Percentiles rank a stretch among this genome's conserved stretches.
phyloP scores from a whole-genome alignment of 2,329 filamentous ascomycete genomes.

The Penicillium italicum region DNA sequence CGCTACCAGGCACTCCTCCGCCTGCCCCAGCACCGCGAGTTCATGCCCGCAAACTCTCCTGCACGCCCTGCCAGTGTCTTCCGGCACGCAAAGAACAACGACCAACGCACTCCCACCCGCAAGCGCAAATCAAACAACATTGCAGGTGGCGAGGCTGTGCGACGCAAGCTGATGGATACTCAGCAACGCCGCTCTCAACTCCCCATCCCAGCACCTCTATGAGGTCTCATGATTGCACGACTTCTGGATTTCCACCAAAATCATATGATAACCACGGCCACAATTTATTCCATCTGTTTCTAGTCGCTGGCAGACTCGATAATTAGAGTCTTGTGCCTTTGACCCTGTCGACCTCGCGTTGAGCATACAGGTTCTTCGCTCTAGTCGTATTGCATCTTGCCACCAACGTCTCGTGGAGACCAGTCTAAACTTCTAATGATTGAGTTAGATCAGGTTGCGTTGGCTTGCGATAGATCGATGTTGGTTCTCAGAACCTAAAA shows the following conservation, averaged over 20 bases:
- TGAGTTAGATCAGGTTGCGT: background rate
- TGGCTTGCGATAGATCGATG: constrained; percentile 15
- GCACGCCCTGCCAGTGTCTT: constrained; percentile 44
- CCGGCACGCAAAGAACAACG: constrained; percentile 39
- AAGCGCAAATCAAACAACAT: constrained; percentile 40
- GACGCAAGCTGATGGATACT: constrained; percentile 44
- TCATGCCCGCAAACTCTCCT: constrained; percentile 45
- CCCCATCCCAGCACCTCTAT: constrained; percentile 28
- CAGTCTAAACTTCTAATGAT: constrained; percentile 1
- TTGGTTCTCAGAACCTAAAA: constrained; percentile 15
- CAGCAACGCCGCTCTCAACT: constrained; percentile 38
- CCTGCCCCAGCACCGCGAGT: constrained; percentile 45
- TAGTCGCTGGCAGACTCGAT: constrained; percentile 23
- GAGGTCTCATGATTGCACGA: constrained; percentile 15
- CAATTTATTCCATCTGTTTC: constrained; percentile 16
- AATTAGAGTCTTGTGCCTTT: background rate
- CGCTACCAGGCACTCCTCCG: constrained; percentile 49
- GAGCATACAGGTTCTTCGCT: constrained; percentile 1
- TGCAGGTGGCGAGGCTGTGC: constrained; percentile 41
- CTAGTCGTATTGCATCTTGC: constrained; percentile 2
- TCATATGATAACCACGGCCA: constrained; percentile 26
- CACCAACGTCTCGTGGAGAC: background rate
- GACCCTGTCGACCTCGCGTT: background rate
- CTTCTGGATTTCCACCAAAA: constrained; percentile 19
- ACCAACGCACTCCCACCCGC: constrained; percentile 40